Base-by-base conservation (phyloP, 371 early-diverging fungal genomes). In the Syncephalis plumigaleata region DNA sequence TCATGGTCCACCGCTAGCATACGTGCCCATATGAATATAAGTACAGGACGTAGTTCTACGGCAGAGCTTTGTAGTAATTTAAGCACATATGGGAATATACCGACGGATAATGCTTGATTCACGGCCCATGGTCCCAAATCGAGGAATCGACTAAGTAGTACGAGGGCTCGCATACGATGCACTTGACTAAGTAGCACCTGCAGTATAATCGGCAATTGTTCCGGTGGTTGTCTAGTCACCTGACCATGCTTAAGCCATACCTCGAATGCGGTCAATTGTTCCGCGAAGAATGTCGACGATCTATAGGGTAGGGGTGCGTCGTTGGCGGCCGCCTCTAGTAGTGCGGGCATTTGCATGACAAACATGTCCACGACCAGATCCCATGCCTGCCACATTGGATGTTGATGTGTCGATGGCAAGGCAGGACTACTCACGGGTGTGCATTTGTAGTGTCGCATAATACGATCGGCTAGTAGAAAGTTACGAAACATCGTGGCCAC, bases 91-190 rank as follows among this genome's bases (percentile, higher is more conserved):
- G 97, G 97, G 55, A 87, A 91, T 42, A 97, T 97, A 18, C 95
- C 95, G 1, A 97, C 92, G 0, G 84, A 79, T 37, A 94, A 63
- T 3, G 95, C 95, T 46, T 84, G 78, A 55, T 89, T 77, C 18
- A 97, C 93, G 3, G 91, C 91, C 90, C 91, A 91, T 1, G 91
- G 84, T 1, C 94, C 95, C 27, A 97, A 62, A 64, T 91, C 90
- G 54, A 97, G 63, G 50, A 94, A 97, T 55, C 82, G 72, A 57
- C 86, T 84, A 40, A 97, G 68, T 21, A 95, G 65, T 42, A 88
- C 79, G 25, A 95, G 67, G 0, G 97, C 95, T 16, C 93, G 81
- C 23, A 88, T 59, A 18, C 97, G 78, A 70, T 94, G 93, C 13
- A 81, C 82, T 59, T 97, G 95, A 62, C 86, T 85, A 17, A 97